Evolutionary conservation across 805 yeast genomes (phyloP), one percentile per base, ranked within the genome.

Genomic region (Saitoella complicata): DNA sequence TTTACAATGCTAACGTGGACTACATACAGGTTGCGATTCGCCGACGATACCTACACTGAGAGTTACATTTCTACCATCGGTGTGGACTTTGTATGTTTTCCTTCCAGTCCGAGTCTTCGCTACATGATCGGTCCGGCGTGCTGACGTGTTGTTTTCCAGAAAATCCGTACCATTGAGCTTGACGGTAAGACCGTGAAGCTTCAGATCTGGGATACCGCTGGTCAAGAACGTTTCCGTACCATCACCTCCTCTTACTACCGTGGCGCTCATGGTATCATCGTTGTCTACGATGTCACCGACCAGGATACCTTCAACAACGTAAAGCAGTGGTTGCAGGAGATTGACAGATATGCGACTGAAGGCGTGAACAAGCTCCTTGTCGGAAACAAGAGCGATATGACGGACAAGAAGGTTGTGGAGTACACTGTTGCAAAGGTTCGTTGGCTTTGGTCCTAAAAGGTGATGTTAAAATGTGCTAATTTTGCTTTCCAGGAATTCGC

Each of bases 151-250:
- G 12, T 36, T n/a, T 11, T 12, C 8, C 39, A 53, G 55, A 76
- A 76, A 61, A 67, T 67, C 56, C 65, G 71, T 47, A 67, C 71
- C 31, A 63, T 66, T 44, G 97, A 91, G 61, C 71, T 91, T 49
- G 96, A 91, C 56, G 97, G 97, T 53, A 91, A 91, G 70, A 84
- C 94, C 45, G 91, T 91, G 62, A 91, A 91, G 68, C 74, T 91
- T 60, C 98, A 91, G 69, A 88, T 91, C 60, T 91, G 98, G 98
- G 98, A 91, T 62, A 91, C 98, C 46, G 98, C 97, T 8, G 98
- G 98, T 40, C 98, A 91, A 69, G 98, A 91, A 65, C 72, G 98
- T 57, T 91, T 91, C 70, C 79, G 97, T 67, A 91, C 98, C 43
- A 88, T 88, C 67, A 91, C 97, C 8, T 83, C 95, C 9, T 84